Evolutionary conservation across 345 rosid species (phyloP), one percentile per base, ranked within the genome.

Genomic region (Lepidium sativum): DNA sequence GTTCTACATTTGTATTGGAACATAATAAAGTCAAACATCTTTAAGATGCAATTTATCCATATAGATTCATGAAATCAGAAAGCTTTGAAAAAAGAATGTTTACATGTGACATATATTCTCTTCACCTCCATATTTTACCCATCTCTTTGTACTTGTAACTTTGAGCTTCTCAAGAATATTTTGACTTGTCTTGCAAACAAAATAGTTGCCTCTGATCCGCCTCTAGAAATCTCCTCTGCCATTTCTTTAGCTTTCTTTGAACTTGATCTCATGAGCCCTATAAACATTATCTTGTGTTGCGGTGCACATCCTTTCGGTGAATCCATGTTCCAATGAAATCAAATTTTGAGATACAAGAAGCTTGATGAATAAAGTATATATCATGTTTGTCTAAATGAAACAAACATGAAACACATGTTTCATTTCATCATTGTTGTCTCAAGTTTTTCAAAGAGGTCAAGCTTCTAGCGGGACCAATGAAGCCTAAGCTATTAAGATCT

Each of bases 291-390:
- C 51, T 84, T 96, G 42, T 94, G 96, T 23, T 84, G 75, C 4
- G 99, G 95, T 1, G 97, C 84, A 97, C 97, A 94, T 38, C 97
- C 97, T 20, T 88, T 94, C 13, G 96, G 97, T 69, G 55, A 86
- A 73, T 94, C 99, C 95, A 96, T 94, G 77, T 50, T 62, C 20
- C 42, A 17, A 17, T 16, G 52, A 29, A 9, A 56, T 18, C 21
- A 34, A 10, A 42, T 40, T 7, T 21, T 12, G 21, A 56, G 31
- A n/a, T 31, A 18, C 49, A 54, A 65, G 4, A 50, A 42, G 15
- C 12, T 62, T 45, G 5, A 25, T 25, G 29, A 16, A 11, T 35
- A 2, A 63, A 16, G 11, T 25, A 25, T 2, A 12, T 16, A 15
- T 21, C 35, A 50, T n/a, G 21, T 31, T 25, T 25, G 29, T 32